Conservation (phyloP, 2,329 filamentous ascomycete genomes). For the Hirsutella thompsonii region DNA sequence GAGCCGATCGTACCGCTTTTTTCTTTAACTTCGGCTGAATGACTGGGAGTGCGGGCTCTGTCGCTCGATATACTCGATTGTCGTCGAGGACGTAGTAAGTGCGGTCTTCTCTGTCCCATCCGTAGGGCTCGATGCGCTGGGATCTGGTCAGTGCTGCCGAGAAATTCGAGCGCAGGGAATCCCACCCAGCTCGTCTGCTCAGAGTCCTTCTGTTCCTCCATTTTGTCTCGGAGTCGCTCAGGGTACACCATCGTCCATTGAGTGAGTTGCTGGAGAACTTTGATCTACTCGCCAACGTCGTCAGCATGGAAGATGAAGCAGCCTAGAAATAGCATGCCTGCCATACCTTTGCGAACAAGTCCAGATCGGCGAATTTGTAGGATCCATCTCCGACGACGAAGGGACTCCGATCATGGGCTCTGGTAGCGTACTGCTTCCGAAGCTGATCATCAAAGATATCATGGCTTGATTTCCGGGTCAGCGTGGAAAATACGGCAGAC, state of each 20-base stretch:
- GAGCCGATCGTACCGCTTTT: constrained; percentile 34
- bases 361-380: constrained; percentile 65
- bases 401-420: constrained; percentile 67
- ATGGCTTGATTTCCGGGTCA: constrained; percentile 33
- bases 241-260: constrained; percentile 81
- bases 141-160: constrained; percentile 7
- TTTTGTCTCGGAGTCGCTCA: constrained; percentile 74
- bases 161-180: background rate
- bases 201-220: constrained; percentile 67
- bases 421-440: constrained; percentile 75
- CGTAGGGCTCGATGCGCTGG: constrained; percentile 66
- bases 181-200: constrained; percentile 78
- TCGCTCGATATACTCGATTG: constrained; percentile 79
- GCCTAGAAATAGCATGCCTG: background rate
- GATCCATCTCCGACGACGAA: constrained; percentile 69
- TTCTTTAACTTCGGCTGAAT: constrained; percentile 54
- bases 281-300: constrained; percentile 35
- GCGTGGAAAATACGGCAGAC: constrained; percentile 2
- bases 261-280: constrained; percentile 76
- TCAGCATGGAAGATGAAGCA: background rate
- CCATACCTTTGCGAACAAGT: constrained; percentile 63
- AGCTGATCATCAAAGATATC: constrained; percentile 92
- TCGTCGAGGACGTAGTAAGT: constrained; percentile 88
- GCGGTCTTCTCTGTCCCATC: constrained; percentile 80
- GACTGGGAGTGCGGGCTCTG: constrained; percentile 53